These are phyloP conservation scores for Nymphaea colorata DNA, from an alignment of 164 flowering plant species.

Conservation along the genomic window DNA sequence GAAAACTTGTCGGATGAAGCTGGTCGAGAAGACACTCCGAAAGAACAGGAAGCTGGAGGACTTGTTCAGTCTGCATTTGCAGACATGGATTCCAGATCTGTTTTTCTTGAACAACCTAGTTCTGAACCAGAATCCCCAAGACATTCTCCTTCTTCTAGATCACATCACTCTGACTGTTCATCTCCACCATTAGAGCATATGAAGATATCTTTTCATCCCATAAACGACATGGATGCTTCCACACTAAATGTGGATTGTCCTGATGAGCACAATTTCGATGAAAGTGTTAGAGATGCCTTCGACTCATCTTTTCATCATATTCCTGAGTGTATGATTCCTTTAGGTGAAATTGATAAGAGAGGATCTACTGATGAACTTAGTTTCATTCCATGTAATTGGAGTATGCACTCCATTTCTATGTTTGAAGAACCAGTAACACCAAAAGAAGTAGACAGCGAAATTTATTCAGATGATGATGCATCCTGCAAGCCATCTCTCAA, in stretches of 20 bases:
- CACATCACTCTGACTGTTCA: slow-evolving; percentile 8
- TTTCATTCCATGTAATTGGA: no score
- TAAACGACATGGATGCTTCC: slow-evolving; percentile 36
- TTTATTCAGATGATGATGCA: slow-evolving; percentile 75
- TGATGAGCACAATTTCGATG: slow-evolving; percentile 28
- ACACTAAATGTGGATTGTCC: slow-evolving; percentile 59
- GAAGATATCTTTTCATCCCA: slow-evolving; percentile 76
- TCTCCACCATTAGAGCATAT: slow-evolving; percentile 89
- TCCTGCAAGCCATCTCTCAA: slow-evolving; percentile 70
- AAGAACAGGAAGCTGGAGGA: neutral
- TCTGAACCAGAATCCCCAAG: slow-evolving; percentile 18
- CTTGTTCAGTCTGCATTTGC: neutral
- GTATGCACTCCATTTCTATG: neutral
- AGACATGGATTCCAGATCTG: neutral
- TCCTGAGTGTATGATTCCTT: slow-evolving; percentile 31
- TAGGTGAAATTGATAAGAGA: slow-evolving; percentile 21
- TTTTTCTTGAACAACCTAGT: neutral
- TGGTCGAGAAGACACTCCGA: neutral
- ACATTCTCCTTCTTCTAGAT: slow-evolving; percentile 20
- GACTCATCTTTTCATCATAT: slow-evolving; percentile 83
- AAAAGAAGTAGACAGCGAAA: slow-evolving; percentile 3
- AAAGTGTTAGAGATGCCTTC: slow-evolving; percentile 26
- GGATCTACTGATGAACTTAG: neutral
- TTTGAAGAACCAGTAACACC: neutral
- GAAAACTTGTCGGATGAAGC: neutral